Evolutionary conservation across 1,284 basidiomycete genomes (phyloP), one percentile per base, ranked within the genome.

Genomic region (Taiwanofungus camphoratus): DNA sequence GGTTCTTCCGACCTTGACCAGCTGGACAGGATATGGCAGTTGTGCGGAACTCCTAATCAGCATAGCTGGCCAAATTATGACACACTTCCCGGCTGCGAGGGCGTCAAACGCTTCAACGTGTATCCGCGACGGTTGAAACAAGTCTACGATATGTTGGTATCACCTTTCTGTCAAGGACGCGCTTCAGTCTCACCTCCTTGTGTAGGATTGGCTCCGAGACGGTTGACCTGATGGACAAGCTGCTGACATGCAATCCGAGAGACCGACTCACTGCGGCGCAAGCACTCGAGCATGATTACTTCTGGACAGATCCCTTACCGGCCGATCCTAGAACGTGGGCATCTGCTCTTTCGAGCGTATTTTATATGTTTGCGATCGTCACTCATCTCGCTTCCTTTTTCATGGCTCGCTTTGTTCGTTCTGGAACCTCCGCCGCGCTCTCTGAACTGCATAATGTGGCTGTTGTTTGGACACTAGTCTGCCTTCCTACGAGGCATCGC

Each of bases 1-100:
- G 95, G 95, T 13, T 77, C 77, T 5, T 85, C 85, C 12, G 96
- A 99, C 59, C 70, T 92, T 19, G 89, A 96, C 63, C 96, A 99
- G 63, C 67, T 96, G 7, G 82, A 87, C 58, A 82, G 84, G 62
- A 98, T 99, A 46, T 92, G 90, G 71, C 70, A 77, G 45, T 69
- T 94, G n/a, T 93, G 92, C 55, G 93, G 92, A 1, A 80, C 87
- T 11, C 91, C 92, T 0, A 88, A 83, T 51, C 80, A 91, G 47
- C 76, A 82, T 45, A 77, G 71, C 20, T 88, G 92, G 82, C 92
- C 93, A 0, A 87, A 89, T 48, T 89, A 83, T 62, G 82, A 86
- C 52, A 64, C 68, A 8, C 62, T 93, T 12, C 87, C 87, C 38
- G 89, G 90, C 2, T 89, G 87, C 54, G 87, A 90, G 38, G 88